Percentiles rank a stretch among this genome's conserved stretches.
phyloP scores from a whole-genome alignment of 2,329 filamentous ascomycete species.

The Dactylellina cionopaga region DNA sequence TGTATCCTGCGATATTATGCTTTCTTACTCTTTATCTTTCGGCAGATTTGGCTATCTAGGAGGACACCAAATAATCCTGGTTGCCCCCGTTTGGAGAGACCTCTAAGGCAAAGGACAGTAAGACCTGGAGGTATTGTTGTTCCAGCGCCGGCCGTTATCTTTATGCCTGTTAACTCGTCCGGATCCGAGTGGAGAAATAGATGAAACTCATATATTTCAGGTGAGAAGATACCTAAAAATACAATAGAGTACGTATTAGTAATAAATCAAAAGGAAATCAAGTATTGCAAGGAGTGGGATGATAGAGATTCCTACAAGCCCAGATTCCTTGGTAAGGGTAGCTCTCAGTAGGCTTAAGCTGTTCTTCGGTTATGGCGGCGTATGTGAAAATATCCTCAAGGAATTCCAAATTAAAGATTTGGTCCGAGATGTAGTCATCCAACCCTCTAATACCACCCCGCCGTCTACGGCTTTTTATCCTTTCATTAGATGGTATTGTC shows the following conservation, averaged over 20 bases:
- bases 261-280: neutral
- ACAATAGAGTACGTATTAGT: neutral
- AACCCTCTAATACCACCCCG: neutral
- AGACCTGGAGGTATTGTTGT: too few relatives aligned
- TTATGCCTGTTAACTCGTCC: neutral
- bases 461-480: neutral
- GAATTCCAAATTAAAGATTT: slow-evolving; percentile 21
- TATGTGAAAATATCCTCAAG: slow-evolving; percentile 1
- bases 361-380: slow-evolving; percentile 9
- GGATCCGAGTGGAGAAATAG: neutral
- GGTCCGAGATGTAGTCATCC: neutral
- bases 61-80: too few relatives aligned
- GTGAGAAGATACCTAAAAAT: slow-evolving; percentile 13
- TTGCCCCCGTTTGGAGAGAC: too few relatives aligned
- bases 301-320: slow-evolving; percentile 31
- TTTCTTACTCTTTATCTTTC: too few relatives aligned
- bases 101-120: too few relatives aligned
- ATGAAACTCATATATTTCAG: slow-evolving; percentile 27
- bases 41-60: too few relatives aligned
- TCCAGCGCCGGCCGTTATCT: too few relatives aligned
- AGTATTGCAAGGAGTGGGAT: neutral
- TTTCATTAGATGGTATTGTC: slow-evolving; percentile 8
- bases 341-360: neutral
- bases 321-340: slow-evolving; percentile 9
- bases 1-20: too few relatives aligned